These are phyloP conservation scores for Populus hybrid DNA, from an alignment of 441 rosid genomes.

Conservation along the genomic window DNA sequence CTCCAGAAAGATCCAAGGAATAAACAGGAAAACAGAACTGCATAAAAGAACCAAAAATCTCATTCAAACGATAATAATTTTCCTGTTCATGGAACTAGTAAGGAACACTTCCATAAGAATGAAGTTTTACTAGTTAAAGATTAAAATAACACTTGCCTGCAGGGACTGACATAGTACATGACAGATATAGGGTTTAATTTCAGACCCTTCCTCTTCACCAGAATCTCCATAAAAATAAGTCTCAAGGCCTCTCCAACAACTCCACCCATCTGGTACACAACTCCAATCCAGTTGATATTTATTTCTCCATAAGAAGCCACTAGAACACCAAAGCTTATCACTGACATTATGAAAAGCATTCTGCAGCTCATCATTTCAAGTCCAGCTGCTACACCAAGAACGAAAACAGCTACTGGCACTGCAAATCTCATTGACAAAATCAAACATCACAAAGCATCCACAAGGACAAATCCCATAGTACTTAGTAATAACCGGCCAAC, in stretches of 20 bases:
- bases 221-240: slow-evolving; percentile 90
- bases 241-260: slow-evolving; percentile 93
- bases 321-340: slow-evolving; percentile 90
- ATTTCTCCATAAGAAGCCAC: slow-evolving; percentile 95
- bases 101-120: background rate
- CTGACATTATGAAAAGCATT: slow-evolving; percentile 91
- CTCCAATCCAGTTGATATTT: slow-evolving; percentile 87
- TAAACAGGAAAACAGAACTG: slow-evolving; percentile 84
- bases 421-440: slow-evolving; percentile 38
- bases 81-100: background rate
- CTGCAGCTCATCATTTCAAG: slow-evolving; percentile 93
- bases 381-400: slow-evolving; percentile 91
- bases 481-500: background rate
- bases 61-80: slow-evolving; percentile 1
- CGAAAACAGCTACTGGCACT: slow-evolving; percentile 98
- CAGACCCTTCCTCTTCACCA: slow-evolving; percentile 93
- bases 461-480: background rate
- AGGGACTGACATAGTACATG: slow-evolving; percentile 94
- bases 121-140: slow-evolving; percentile 11
- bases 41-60: slow-evolving; percentile 22
- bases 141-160: slow-evolving; percentile 58
- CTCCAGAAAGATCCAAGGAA: slow-evolving; percentile 96
- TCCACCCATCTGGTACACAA: slow-evolving; percentile 98
- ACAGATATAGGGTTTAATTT: slow-evolving; percentile 84
- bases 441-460: slow-evolving; percentile 3